phyloP scores from a whole-genome alignment of 495 filamentous ascomycete genomes.

The Penicillium chermesinum region DNA sequence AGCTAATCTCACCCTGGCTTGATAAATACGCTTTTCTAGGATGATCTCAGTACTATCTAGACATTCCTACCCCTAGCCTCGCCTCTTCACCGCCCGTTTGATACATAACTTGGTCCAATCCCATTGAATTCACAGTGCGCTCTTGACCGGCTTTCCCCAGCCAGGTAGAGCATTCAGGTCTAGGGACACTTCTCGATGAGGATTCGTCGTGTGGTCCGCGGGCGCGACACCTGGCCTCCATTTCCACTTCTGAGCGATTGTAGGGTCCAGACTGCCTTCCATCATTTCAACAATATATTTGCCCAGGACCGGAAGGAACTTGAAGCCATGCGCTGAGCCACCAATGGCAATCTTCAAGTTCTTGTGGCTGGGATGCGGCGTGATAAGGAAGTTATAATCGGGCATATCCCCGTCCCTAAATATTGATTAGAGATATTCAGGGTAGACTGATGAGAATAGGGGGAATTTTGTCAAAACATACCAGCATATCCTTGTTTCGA shows the following conservation, averaged over 20 bases:
- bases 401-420: neutral
- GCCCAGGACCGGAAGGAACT: constrained; percentile 35
- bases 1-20: too few relatives aligned
- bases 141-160: neutral
- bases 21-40: too few relatives aligned
- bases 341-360: constrained; percentile 25
- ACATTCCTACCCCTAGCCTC: too few relatives aligned
- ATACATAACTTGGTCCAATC: too few relatives aligned
- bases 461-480: neutral
- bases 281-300: constrained; percentile 33
- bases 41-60: too few relatives aligned
- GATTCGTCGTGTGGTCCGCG: neutral
- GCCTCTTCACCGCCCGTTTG: too few relatives aligned
- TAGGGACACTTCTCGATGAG: neutral
- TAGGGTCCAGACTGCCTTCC: constrained; percentile 17
- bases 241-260: neutral
- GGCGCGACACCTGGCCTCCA: neutral
- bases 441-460: neutral
- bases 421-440: neutral
- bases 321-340: constrained; percentile 40
- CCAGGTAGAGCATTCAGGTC: neutral
- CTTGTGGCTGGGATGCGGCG: neutral
- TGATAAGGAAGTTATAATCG: constrained; percentile 2
- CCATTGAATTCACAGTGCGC: neutral
- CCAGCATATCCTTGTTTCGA: constrained; percentile 1